Evolutionary conservation across 2,329 filamentous ascomycete genomes (phyloP).

Genomic region (Teratosphaeria destructans): DNA sequence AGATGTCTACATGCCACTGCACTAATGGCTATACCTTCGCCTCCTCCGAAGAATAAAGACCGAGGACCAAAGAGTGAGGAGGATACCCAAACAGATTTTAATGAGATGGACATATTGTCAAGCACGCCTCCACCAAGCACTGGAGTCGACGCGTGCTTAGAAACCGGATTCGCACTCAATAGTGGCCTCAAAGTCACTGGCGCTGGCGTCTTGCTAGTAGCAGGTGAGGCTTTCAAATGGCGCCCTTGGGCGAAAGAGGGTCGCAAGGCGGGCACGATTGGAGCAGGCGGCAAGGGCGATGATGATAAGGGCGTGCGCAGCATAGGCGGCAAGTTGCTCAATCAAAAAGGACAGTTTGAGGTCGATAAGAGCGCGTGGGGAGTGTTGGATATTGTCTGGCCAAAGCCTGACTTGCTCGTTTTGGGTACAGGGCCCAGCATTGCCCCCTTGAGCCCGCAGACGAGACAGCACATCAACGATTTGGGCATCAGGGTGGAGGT

Average conservation of each 20-base stretch:
- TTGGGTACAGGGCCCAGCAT: conserved; percentile 74
- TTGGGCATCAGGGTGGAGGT: conserved; percentile 81
- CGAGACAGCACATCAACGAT: conserved; percentile 59
- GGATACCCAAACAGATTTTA: conserved; percentile 62
- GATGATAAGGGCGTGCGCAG: conserved; percentile 23
- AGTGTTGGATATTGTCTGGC: conserved; percentile 68
- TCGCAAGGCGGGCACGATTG: conserved; percentile 25
- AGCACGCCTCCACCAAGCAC: conserved; percentile 68
- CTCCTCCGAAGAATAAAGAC: conserved; percentile 39
- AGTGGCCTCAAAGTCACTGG: conserved; percentile 62
- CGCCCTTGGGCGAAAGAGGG: conserved; percentile 57
- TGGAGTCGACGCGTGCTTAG: conserved; percentile 69
- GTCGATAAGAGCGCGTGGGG: conserved; percentile 61
- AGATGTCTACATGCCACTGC: conserved; percentile 8
- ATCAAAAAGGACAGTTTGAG: conserved; percentile 73
- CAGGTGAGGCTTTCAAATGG: conserved; percentile 84
- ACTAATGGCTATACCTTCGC: conserved; percentile 3
- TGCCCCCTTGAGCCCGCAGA: conserved; percentile 63
- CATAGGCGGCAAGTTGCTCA: conserved; percentile 46
- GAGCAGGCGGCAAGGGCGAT: conserved; percentile 28
- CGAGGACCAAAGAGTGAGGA: conserved; percentile 52
- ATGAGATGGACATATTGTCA: conserved; percentile 65
- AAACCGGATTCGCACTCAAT: conserved; percentile 77
- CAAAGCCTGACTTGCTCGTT: conserved; percentile 85
- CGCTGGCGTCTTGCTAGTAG: conserved; percentile 66